Conservation (phyloP, 2,329 filamentous ascomycete genomes). For the Dothiorella sarmentorum region DNA sequence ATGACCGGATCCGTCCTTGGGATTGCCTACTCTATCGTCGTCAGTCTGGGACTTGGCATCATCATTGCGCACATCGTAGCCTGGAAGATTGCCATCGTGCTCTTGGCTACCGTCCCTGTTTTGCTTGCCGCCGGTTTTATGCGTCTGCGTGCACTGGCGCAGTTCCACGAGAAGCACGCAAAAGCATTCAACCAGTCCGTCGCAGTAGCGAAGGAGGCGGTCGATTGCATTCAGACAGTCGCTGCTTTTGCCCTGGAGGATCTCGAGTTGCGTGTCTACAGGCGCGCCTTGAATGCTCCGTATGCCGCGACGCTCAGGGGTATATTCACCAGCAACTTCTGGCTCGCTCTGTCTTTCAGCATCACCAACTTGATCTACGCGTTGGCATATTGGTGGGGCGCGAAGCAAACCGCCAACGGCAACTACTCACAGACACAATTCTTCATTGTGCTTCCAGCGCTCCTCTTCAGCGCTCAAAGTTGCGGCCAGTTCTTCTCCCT, state of each 20-base stretch:
- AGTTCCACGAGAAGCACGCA: conserved; percentile 54
- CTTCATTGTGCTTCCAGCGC: conserved; percentile 68
- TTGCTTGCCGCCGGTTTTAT: conserved; percentile 67
- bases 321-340: conserved; percentile 54
- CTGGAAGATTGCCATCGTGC: conserved; percentile 74
- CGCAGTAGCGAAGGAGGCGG: conserved; percentile 51
- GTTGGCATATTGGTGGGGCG: conserved; percentile 77
- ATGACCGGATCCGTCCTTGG: conserved; percentile 69
- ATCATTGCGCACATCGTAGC: conserved; percentile 67
- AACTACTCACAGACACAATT: conserved; percentile 66
- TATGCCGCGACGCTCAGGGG: conserved; percentile 49
- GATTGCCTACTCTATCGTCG: conserved; percentile 62
- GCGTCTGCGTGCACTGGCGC: conserved; percentile 60
- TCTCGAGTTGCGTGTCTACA: conserved; percentile 46
- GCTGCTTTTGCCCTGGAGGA: conserved; percentile 51
- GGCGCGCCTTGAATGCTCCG: conserved; percentile 44
- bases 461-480: conserved; percentile 69
- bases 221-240: conserved; percentile 53
- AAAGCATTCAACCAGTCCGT: conserved; percentile 51
- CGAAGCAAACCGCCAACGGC: conserved; percentile 65
- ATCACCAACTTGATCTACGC: conserved; percentile 67
- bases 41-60: conserved; percentile 67
- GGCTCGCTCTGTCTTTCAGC: conserved; percentile 60
- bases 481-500: conserved; percentile 74
- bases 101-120: conserved; percentile 64